phyloP scores from a whole-genome alignment of 306 rosid species.

The Ceratonia siliqua region DNA sequence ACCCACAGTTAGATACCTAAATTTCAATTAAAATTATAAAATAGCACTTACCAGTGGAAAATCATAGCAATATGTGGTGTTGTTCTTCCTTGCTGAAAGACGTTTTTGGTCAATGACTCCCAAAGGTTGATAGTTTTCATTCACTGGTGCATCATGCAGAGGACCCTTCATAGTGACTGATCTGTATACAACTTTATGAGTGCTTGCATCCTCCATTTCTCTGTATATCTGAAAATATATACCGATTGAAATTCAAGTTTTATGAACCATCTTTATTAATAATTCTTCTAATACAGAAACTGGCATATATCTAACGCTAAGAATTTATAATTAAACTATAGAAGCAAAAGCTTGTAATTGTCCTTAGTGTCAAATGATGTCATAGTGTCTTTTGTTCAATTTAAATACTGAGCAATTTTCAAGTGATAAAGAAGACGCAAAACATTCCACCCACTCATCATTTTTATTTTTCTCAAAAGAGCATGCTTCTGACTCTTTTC shows the following conservation, averaged over 20 bases:
- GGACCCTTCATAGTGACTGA: conserved; percentile 66
- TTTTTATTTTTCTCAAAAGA: not conserved
- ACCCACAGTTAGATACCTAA: conserved; percentile 16
- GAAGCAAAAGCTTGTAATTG: not conserved
- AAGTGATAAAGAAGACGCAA: not conserved
- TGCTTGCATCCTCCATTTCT: conserved; percentile 68
- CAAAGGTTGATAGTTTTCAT: conserved; percentile 73
- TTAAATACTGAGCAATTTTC: not conserved
- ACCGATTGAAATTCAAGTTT: conserved; percentile 27
- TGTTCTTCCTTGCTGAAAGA: conserved; percentile 84
- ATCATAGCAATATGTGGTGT: conserved; percentile 96
- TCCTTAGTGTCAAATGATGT: not conserved
- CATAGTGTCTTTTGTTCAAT: not conserved
- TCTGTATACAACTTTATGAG: conserved; percentile 70
- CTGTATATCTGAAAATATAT: conserved; percentile 69
- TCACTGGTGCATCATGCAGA: conserved; percentile 76
- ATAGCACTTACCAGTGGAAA: conserved; percentile 81
- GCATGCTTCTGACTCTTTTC: not conserved
- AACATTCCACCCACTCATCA: not conserved
- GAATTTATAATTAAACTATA: not conserved
- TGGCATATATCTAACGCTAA: not conserved
- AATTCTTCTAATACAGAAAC: conserved; percentile 19
- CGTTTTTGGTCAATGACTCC: conserved; percentile 88
- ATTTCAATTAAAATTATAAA: conserved; percentile 14
- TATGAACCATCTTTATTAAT: conserved; percentile 4